Conservation (phyloP, 2,329 filamentous ascomycete genomes). For the Diaporthe humulicola region DNA sequence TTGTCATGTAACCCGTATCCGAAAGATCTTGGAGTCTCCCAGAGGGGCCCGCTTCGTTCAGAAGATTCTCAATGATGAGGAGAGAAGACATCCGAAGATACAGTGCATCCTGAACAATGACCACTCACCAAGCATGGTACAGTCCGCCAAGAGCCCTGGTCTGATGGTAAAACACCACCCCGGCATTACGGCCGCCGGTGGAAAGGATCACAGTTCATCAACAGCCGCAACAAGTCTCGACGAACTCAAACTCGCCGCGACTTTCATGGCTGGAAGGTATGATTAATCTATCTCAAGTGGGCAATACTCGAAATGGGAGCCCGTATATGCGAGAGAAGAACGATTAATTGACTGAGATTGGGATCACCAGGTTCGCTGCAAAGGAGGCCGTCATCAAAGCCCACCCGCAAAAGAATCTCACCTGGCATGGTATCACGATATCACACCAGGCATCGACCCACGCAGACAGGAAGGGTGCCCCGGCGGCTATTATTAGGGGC, state of each 20-base stretch:
- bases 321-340: background rate
- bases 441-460: conserved; percentile 32
- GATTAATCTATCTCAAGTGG: conserved; percentile 36
- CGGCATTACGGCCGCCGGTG: background rate
- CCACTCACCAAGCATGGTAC: background rate
- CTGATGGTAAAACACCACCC: background rate
- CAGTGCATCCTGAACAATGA: conserved; percentile 8
- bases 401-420: conserved; percentile 69
- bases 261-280: conserved; percentile 61
- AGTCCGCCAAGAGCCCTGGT: background rate
- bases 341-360: background rate
- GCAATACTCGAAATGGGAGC: background rate
- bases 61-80: conserved; percentile 60
- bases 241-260: conserved; percentile 53
- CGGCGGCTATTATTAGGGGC: conserved; percentile 40
- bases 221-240: conserved; percentile 37
- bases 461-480: conserved; percentile 31
- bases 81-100: conserved; percentile 46
- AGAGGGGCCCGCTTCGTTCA: conserved; percentile 59
- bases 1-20: conserved; percentile 77
- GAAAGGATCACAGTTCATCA: background rate
- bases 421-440: conserved; percentile 73
- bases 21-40: conserved; percentile 64
- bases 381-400: conserved; percentile 85
- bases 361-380: conserved; percentile 70